A percentile compares a stretch with the other conserved stretches of the same genome.
phyloP scores from a whole-genome alignment of 306 rosid species.

The Leucaena leucocephala region DNA sequence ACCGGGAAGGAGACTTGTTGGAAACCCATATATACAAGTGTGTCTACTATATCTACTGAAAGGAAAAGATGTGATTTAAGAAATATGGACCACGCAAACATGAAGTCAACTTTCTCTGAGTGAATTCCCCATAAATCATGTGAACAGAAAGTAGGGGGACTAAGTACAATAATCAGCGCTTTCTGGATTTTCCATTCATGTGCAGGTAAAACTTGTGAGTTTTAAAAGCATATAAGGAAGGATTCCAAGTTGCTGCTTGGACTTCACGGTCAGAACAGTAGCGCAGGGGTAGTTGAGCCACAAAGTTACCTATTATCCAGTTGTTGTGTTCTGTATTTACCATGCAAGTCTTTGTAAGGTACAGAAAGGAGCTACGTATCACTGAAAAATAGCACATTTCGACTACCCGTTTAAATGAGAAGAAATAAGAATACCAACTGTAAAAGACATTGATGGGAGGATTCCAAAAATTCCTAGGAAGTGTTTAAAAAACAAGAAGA shows the following conservation, averaged over 20 bases:
- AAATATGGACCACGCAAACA: slow-evolving; percentile 39
- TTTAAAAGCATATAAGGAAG: slow-evolving; percentile 13
- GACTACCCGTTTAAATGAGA: neutral
- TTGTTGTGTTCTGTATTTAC: slow-evolving; percentile 1
- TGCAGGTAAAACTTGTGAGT: slow-evolving; percentile 48
- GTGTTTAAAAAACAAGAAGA: neutral
- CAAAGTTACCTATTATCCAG: neutral
- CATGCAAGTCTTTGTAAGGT: slow-evolving; percentile 26
- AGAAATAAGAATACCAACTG: slow-evolving; percentile 2
- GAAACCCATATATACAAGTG: slow-evolving; percentile 15
- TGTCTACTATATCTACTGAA: slow-evolving; percentile 3
- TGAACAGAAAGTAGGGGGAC: slow-evolving; percentile 40
- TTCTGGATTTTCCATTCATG: slow-evolving; percentile 11
- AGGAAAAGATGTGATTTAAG: slow-evolving; percentile 18
- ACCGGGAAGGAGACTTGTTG: slow-evolving; percentile 22
- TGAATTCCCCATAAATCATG: slow-evolving; percentile 47
- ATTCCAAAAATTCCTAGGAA: neutral
- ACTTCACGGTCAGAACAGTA: slow-evolving; percentile 16
- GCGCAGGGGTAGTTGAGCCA: slow-evolving; percentile 4
- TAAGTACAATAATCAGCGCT: slow-evolving; percentile 13
- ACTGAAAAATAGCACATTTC: slow-evolving; percentile 27
- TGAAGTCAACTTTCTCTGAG: slow-evolving; percentile 8
- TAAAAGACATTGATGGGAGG: neutral
- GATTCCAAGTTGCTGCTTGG: slow-evolving; percentile 37
- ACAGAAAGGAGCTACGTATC: slow-evolving; percentile 14